Evolutionary conservation across 768 basidiomycete genomes (phyloP).

Genomic region (Tulasnella sp.): DNA sequence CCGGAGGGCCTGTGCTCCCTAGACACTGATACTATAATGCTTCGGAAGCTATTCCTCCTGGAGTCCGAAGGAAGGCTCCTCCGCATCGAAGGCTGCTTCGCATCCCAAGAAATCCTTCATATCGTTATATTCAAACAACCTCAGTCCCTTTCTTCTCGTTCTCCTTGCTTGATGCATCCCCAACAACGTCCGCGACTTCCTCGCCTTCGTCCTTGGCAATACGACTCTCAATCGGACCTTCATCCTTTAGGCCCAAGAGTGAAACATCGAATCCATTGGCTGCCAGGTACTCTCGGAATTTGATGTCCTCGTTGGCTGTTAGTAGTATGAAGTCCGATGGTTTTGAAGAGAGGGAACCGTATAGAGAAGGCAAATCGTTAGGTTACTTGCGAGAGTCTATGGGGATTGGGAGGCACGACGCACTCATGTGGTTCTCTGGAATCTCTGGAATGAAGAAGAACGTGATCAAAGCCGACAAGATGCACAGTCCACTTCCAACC

Average conservation of each 20-base stretch:
- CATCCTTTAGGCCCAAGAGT: conserved; percentile 48
- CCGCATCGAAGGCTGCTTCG: too few relatives aligned
- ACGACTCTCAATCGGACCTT: too few relatives aligned
- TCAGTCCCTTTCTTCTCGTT: too few relatives aligned
- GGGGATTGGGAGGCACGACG: background rate
- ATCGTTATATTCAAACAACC: too few relatives aligned
- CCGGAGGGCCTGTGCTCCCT: too few relatives aligned
- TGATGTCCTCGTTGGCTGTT: conserved; percentile 12
- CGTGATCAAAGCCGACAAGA: conserved; percentile 67
- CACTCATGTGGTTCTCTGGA: conserved; percentile 39
- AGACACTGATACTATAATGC: too few relatives aligned
- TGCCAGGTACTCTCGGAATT: conserved; percentile 80
- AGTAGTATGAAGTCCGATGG: background rate
- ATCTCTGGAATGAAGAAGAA: conserved; percentile 74
- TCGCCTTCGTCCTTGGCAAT: too few relatives aligned
- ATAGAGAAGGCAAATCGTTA: background rate
- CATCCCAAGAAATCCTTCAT: too few relatives aligned
- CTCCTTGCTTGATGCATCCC: too few relatives aligned
- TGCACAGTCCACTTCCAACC: conserved; percentile 72
- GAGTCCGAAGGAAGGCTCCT: too few relatives aligned
- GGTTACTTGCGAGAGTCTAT: conserved; percentile 9
- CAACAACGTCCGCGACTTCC: too few relatives aligned
- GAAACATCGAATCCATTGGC: conserved; percentile 70
- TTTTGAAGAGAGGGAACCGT: background rate
- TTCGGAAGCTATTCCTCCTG: too few relatives aligned